phyloP scores from a whole-genome alignment of 1,139 yeast species.

The Yamadazyma triangularis region DNA sequence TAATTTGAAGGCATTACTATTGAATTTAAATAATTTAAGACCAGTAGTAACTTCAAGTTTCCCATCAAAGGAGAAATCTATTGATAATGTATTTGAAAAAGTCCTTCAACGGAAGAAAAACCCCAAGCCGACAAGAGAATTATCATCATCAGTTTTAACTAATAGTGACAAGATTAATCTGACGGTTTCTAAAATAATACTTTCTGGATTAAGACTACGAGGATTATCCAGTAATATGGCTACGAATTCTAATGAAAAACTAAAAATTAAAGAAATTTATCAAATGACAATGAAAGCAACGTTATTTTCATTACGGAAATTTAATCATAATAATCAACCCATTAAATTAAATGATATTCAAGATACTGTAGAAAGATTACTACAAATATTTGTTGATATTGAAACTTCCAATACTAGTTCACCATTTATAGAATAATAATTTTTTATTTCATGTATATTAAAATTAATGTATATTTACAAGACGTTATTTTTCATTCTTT shows the following conservation, averaged over 20 bases:
- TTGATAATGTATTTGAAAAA: slow-evolving; percentile 26
- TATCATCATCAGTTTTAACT: slow-evolving; percentile 1
- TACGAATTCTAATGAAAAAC: slow-evolving; percentile 27
- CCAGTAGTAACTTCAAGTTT: slow-evolving; percentile 5
- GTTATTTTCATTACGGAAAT: slow-evolving; percentile 37
- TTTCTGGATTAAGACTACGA: slow-evolving; percentile 40
- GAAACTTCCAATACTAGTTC: slow-evolving; percentile 11
- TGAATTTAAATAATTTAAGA: slow-evolving; percentile 15
- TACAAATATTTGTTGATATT: slow-evolving; percentile 32
- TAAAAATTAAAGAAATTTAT: slow-evolving; percentile 37
- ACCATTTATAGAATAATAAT: slow-evolving; percentile 9
- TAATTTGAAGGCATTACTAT: slow-evolving; percentile 14
- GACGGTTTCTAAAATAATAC: slow-evolving; percentile 31
- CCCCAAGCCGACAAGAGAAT: slow-evolving; percentile 6
- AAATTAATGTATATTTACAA: not conserved
- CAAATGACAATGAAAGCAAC: slow-evolving; percentile 42
- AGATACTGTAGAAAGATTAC: slow-evolving; percentile 32
- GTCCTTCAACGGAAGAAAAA: slow-evolving; percentile 28
- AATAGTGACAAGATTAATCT: slow-evolving; percentile 30
- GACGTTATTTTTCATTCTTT: too few species aligned
- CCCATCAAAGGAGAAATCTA: slow-evolving; percentile 1
- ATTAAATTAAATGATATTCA: slow-evolving; percentile 28
- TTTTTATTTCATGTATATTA: not conserved
- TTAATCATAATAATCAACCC: slow-evolving; percentile 11
- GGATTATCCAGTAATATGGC: slow-evolving; percentile 29